Conservation (phyloP, 148 eudicot genomes). For the Fagopyrum esculentum region DNA sequence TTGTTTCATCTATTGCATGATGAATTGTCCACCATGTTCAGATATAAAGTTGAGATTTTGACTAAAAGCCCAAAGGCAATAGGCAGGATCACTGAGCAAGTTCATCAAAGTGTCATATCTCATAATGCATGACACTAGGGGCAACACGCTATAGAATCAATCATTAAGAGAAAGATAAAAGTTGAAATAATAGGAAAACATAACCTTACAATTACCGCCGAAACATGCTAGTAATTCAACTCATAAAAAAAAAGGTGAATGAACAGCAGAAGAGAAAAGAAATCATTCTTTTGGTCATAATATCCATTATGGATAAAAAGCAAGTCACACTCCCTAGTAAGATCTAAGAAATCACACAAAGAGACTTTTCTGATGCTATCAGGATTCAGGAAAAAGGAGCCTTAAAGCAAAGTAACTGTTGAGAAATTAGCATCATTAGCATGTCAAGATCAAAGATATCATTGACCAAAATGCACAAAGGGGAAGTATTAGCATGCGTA, state of each 20-base stretch:
- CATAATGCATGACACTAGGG: background rate
- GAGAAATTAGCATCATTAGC: conserved; percentile 10
- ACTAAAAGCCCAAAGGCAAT: background rate
- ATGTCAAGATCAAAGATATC: conserved; percentile 8
- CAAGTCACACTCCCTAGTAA: background rate
- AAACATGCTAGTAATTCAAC: conserved; percentile 1
- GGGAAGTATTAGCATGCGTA: conserved; percentile 41
- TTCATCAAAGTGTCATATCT: background rate
- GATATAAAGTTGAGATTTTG: background rate
- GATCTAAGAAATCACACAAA: background rate
- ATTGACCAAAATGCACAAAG: conserved; percentile 8
- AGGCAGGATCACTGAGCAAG: background rate
- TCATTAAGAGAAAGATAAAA: background rate
- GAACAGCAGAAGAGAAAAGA: background rate
- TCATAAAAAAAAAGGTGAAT: conserved; percentile 1
- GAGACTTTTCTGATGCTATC: conserved; percentile 4
- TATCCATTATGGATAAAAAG: background rate
- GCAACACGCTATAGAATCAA: background rate
- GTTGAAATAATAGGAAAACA: background rate
- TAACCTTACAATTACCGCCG: background rate
- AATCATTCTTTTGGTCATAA: background rate
- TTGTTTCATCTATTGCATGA: background rate
- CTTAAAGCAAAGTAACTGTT: background rate
- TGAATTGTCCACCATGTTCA: background rate
- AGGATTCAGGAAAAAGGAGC: background rate